Evolutionary conservation across 768 basidiomycete species (phyloP).

Genomic region (Boletellus sp.): DNA sequence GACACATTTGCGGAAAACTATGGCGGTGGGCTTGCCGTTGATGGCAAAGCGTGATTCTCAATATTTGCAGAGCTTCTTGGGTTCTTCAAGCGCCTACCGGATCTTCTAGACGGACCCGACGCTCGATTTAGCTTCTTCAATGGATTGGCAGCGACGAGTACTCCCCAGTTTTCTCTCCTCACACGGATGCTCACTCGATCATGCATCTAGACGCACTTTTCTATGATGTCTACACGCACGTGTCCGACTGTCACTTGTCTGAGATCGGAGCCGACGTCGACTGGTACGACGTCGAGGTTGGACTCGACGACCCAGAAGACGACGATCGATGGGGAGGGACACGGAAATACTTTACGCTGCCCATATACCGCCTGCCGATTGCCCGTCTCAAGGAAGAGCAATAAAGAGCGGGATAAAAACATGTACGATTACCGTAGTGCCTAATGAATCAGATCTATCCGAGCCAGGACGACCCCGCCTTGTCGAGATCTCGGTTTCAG

Average conservation of each 20-base stretch:
- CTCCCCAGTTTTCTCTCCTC: slow-evolving; percentile 10
- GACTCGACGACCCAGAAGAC: slow-evolving; percentile 36
- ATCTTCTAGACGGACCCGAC: slow-evolving; percentile 67
- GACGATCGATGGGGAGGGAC: slow-evolving; percentile 73
- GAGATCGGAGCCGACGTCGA: slow-evolving; percentile 72
- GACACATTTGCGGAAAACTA: slow-evolving; percentile 94
- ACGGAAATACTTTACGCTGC: slow-evolving; percentile 71
- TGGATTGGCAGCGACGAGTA: slow-evolving; percentile 92
- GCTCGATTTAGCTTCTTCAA: slow-evolving; percentile 96
- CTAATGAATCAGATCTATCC: neutral
- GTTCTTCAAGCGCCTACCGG: slow-evolving; percentile 80
- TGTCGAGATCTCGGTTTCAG: neutral
- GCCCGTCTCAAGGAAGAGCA: slow-evolving; percentile 30
- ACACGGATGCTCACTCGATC: neutral
- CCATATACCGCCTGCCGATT: slow-evolving; percentile 69
- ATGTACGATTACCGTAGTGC: neutral
- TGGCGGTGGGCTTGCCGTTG: slow-evolving; percentile 38
- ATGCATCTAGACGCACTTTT: slow-evolving; percentile 67
- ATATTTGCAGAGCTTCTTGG: slow-evolving; percentile 52
- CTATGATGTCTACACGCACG: slow-evolving; percentile 85
- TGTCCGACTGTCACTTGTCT: slow-evolving; percentile 83
- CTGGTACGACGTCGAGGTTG: slow-evolving; percentile 82
- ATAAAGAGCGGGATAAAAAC: neutral
- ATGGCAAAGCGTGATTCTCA: neutral
- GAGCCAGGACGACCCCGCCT: no score